A percentile compares a stretch with the other conserved stretches of the same genome.
Conservation (phyloP, 1,139 yeast genomes). For the Candida gigantensis region DNA sequence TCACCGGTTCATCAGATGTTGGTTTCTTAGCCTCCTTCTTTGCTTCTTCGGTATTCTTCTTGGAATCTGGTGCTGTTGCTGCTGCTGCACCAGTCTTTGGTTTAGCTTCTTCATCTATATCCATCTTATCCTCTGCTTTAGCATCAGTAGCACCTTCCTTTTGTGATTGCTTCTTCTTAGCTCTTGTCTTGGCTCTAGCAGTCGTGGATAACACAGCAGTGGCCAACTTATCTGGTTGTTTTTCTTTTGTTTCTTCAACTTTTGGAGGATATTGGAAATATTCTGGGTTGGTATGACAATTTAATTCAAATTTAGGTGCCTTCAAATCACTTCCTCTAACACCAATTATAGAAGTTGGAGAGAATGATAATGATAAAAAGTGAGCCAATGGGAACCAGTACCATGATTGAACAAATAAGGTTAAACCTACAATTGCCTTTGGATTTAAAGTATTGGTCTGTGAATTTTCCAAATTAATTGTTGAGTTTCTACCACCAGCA, state of each 20-base stretch:
- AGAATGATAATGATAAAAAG: slow-evolving; percentile 85
- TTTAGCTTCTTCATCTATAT: slow-evolving; percentile 26
- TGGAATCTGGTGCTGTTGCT: too few species aligned
- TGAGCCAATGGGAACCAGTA: slow-evolving; percentile 98
- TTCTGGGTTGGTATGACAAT: slow-evolving; percentile 79
- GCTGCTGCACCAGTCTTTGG: too few species aligned
- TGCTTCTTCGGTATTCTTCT: slow-evolving; percentile 23
- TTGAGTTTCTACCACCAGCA: slow-evolving; percentile 98
- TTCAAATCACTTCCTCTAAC: slow-evolving; percentile 72
- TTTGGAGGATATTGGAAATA: slow-evolving; percentile 90
- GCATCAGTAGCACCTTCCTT: slow-evolving; percentile 39
- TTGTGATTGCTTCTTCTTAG: slow-evolving; percentile 69
- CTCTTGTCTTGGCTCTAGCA: slow-evolving; percentile 88
- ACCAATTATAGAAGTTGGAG: slow-evolving; percentile 91
- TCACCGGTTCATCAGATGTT: slow-evolving; percentile 30
- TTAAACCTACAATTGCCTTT: slow-evolving; percentile 89
- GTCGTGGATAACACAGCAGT: slow-evolving; percentile 96
- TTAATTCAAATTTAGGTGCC: slow-evolving; percentile 80
- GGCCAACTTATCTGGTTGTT: slow-evolving; percentile 85
- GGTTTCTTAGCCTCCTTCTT: slow-evolving; percentile 25
- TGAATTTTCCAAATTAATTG: slow-evolving; percentile 85
- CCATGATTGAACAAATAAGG: slow-evolving; percentile 93
- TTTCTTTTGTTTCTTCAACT: slow-evolving; percentile 74
- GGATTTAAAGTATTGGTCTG: slow-evolving; percentile 89
- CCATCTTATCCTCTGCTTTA: slow-evolving; percentile 32